Evolutionary conservation across 345 rosid genomes (phyloP).

Genomic region (Carallia pectinifolia): DNA sequence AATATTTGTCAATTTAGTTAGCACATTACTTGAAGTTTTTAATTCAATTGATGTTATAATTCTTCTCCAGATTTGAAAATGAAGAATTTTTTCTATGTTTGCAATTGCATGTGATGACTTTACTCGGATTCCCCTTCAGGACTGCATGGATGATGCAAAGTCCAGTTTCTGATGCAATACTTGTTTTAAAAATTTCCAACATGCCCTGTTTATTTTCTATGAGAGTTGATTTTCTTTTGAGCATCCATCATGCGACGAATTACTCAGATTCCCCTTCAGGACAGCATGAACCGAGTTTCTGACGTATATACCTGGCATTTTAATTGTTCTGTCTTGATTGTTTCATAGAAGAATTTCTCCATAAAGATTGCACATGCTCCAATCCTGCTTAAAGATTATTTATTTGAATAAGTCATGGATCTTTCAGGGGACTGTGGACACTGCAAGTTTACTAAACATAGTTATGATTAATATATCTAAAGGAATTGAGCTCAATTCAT

Average conservation of each 20-base stretch:
- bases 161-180: constrained; percentile 62
- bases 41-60: background rate
- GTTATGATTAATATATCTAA: too few species aligned
- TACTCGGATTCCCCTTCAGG: constrained; percentile 67
- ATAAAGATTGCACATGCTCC: too few species aligned
- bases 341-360: background rate
- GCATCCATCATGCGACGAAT: constrained; percentile 41
- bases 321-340: too few species aligned
- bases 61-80: background rate
- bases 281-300: constrained; percentile 54
- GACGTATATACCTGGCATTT: constrained; percentile 23
- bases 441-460: too few species aligned
- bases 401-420: too few species aligned
- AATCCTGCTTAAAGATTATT: too few species aligned
- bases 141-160: constrained; percentile 52
- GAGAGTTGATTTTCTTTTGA: too few species aligned
- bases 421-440: too few species aligned
- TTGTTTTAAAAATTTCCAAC: background rate
- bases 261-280: constrained; percentile 78
- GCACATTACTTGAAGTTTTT: background rate
- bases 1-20: too few species aligned
- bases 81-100: background rate
- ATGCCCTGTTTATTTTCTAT: background rate
- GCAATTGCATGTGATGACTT: constrained; percentile 41
- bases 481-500: too few species aligned